Conservation (phyloP, 2,329 filamentous ascomycete genomes). For the Fusarium heterosporum region DNA sequence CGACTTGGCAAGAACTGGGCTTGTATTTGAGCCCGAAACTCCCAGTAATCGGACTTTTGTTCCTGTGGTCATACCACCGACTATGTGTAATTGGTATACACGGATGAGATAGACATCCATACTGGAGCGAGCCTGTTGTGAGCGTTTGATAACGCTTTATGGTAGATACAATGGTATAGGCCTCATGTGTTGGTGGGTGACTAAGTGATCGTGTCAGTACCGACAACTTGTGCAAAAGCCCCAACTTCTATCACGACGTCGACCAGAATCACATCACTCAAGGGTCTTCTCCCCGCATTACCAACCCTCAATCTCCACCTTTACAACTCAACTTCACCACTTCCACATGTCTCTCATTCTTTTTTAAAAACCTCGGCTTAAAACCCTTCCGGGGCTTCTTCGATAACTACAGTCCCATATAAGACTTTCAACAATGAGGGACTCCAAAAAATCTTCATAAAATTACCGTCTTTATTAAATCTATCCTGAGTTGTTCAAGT, state of each 20-base stretch:
- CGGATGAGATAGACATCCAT: not conserved
- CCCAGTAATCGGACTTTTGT: not conserved
- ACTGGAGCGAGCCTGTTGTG: not conserved
- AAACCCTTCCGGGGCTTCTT: not conserved
- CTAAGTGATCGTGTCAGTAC: not conserved
- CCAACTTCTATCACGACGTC: conserved; percentile 26
- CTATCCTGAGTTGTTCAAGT: too few relatives aligned
- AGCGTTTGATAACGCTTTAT: too few relatives aligned
- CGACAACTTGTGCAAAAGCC: not conserved
- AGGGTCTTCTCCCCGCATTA: conserved; percentile 26
- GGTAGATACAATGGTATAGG: too few relatives aligned
- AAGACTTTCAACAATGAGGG: too few relatives aligned
- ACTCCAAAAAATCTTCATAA: too few relatives aligned
- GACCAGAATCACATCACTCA: conserved; percentile 15
- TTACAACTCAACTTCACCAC: conserved; percentile 7
- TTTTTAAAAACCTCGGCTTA: conserved; percentile 30
- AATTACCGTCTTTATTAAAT: too few relatives aligned
- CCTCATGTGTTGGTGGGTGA: not conserved
- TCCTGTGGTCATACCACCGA: not conserved
- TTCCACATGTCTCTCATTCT: conserved; percentile 21
- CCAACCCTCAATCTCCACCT: conserved; percentile 31
- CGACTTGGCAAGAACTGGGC: conserved; percentile 24
- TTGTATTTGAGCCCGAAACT: not conserved
- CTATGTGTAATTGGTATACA: too few relatives aligned
- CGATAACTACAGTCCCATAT: not conserved